Evolutionary conservation across 495 filamentous ascomycete species (phyloP), one percentile per base, ranked within the genome.

Genomic region (Pyrenula massariospora): DNA sequence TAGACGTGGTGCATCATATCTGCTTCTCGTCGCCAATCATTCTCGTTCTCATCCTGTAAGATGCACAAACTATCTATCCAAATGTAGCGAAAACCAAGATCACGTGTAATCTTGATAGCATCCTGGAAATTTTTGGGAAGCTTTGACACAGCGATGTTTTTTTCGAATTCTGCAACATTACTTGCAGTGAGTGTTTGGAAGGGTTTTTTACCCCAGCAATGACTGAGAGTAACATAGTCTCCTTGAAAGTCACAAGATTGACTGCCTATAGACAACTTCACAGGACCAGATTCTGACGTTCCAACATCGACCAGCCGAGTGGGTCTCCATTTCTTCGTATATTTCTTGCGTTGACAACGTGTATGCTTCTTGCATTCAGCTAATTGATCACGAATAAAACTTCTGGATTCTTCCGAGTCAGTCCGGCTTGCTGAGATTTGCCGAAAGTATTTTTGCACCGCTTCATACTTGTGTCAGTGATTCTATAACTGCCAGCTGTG

Each of bases 31-130:
- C 48, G 22, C 54, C 52, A 63, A 22, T 65, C 61, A 48, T 57
- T 52, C 23, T 50, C 20, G 22, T 25, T 31, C 8, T 42, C 31
- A 20, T 53, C 42, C 55, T 69, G 62, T 42, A 66, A 55, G n/a
- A 68, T 65, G 42, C 66, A 70, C 5, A 71, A 50, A 22, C 61
- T 59, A 53, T 70, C 69, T 47, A 72, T 69, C 68, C 70, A 71
- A 19, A 72, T 55, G 55, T 65, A 69, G 5, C 52, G 52, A 21
- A 69, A 24, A 11, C 53, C 58, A 20, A 70, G 53, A 2, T 50
- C 50, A 5, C 60, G 56, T 2, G 63, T 58, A 2, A 67, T 42
- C 2, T 21, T 56, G 10, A 67, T 57, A 10, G 66, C 62, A 55
- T 68, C 57, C 22, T 65, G 58, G 54, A 66, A 68, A 0, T 58